Conservation (phyloP, 352 stramenopile species). For the Phytophthora sp. region DNA sequence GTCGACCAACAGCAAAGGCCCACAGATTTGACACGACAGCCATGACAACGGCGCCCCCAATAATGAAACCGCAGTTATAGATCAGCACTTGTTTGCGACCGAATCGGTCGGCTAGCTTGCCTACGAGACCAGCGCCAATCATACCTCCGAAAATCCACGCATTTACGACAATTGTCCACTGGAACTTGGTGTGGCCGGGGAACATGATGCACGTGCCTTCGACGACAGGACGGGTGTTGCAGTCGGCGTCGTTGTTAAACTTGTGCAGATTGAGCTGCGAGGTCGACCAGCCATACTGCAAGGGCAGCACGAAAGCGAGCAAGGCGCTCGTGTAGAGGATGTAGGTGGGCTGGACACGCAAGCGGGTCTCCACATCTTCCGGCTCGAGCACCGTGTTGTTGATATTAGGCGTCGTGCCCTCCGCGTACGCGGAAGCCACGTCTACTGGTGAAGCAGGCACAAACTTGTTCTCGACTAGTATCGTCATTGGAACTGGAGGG, state of each 20-base stretch:
- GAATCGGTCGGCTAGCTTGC: constrained; percentile 42
- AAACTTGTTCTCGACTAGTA: constrained; percentile 29
- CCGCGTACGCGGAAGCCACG: constrained; percentile 24
- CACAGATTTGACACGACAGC: constrained; percentile 36
- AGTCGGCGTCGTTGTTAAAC: constrained; percentile 48
- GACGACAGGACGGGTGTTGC: constrained; percentile 33
- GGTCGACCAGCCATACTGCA: constrained; percentile 56
- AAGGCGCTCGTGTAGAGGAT: constrained; percentile 47
- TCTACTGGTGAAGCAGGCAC: constrained; percentile 24
- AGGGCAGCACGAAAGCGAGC: constrained; percentile 41
- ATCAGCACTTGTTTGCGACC: constrained; percentile 53
- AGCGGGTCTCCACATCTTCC: constrained; percentile 25
- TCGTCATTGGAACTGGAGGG: constrained; percentile 11
- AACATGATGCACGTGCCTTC: constrained; percentile 56
- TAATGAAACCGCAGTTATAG: constrained; percentile 52
- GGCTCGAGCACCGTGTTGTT: constrained; percentile 33
- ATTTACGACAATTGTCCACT: constrained; percentile 58
- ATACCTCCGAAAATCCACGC: constrained; percentile 61
- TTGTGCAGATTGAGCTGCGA: constrained; percentile 52
- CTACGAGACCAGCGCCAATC: constrained; percentile 45
- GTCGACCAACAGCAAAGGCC: constrained; percentile 49
- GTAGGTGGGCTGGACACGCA: constrained; percentile 35
- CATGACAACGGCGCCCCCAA: constrained; percentile 42
- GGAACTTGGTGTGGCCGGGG: constrained; percentile 45
- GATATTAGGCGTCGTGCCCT: constrained; percentile 30